Conservation (phyloP, 768 basidiomycete genomes). For the Russula sp. region DNA sequence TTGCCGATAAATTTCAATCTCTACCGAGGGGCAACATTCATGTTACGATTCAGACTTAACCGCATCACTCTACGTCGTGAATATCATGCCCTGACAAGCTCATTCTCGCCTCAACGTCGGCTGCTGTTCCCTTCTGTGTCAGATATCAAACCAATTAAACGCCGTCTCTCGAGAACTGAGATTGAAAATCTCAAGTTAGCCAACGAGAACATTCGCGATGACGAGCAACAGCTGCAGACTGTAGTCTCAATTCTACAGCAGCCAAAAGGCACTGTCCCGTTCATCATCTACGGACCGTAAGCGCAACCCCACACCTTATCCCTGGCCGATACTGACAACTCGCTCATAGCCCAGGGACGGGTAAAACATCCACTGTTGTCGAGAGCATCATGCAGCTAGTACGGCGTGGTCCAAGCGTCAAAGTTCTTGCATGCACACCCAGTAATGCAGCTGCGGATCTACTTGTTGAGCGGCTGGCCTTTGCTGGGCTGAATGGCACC, state of each 20-base stretch:
- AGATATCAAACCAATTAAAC: constrained; percentile 27
- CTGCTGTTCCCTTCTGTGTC: constrained; percentile 43
- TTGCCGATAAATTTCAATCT: constrained; percentile 38
- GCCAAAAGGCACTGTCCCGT: constrained; percentile 44
- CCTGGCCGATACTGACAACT: not conserved
- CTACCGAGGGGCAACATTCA: constrained; percentile 36
- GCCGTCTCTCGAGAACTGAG: constrained; percentile 17
- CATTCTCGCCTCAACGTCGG: constrained; percentile 38
- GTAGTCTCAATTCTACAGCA: constrained; percentile 40
- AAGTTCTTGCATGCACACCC: constrained; percentile 34
- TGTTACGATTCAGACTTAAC: constrained; percentile 49
- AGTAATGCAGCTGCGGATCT: constrained; percentile 34
- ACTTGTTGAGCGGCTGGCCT: constrained; percentile 28
- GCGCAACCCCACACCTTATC: constrained; percentile 24
- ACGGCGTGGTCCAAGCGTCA: constrained; percentile 20
- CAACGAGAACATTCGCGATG: constrained; percentile 42
- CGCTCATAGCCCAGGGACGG: constrained; percentile 36
- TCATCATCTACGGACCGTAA: constrained; percentile 59
- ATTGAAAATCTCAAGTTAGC: not conserved
- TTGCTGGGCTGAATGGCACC: constrained; percentile 19
- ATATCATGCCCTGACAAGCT: constrained; percentile 49
- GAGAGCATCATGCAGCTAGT: constrained; percentile 35
- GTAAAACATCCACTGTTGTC: constrained; percentile 35
- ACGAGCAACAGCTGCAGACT: constrained; percentile 44
- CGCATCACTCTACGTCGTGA: constrained; percentile 52